Percentiles rank a stretch among this genome's conserved stretches.
Conservation (phyloP, 2,329 filamentous ascomycete species). For the Pseudogymnoascus sp. region DNA sequence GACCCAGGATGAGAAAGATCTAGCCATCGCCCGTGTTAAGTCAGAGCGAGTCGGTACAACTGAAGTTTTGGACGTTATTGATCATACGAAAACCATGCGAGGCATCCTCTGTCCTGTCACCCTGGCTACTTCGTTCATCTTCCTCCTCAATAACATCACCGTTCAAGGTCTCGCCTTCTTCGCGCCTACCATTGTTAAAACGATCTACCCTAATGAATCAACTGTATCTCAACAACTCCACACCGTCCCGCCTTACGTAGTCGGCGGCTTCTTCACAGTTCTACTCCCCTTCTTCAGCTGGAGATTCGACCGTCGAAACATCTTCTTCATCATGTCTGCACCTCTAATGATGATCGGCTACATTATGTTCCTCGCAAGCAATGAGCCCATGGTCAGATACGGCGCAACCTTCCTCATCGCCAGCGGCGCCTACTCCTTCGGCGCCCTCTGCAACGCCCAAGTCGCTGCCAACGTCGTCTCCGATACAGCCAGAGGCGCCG, state of each 20-base stretch:
- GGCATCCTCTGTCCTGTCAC: slow-evolving; percentile 60
- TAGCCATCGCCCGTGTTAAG: slow-evolving; percentile 60
- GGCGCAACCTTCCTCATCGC: slow-evolving; percentile 64
- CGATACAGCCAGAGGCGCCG: slow-evolving; percentile 59
- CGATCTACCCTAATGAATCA: slow-evolving; percentile 52
- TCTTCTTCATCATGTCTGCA: slow-evolving; percentile 52
- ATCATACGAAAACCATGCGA: slow-evolving; percentile 47
- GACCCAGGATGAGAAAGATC: slow-evolving; percentile 53
- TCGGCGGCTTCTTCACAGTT: slow-evolving; percentile 60
- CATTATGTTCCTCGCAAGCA: slow-evolving; percentile 58
- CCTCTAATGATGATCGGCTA: slow-evolving; percentile 63
- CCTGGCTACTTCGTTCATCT: slow-evolving; percentile 44
- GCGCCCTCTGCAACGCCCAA: slow-evolving; percentile 58
- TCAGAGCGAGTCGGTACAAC: slow-evolving; percentile 57
- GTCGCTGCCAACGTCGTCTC: slow-evolving; percentile 63
- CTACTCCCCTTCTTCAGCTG: slow-evolving; percentile 54
- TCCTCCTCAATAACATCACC: slow-evolving; percentile 43
- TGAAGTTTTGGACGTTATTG: slow-evolving; percentile 55
- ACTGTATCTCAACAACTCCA: slow-evolving; percentile 59
- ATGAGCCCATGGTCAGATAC: slow-evolving; percentile 48
- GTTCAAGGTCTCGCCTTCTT: slow-evolving; percentile 63
- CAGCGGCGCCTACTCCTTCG: slow-evolving; percentile 53
- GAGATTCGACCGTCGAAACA: slow-evolving; percentile 49
- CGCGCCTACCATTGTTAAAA: slow-evolving; percentile 54
- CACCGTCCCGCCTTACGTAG: slow-evolving; percentile 62